These are phyloP conservation scores for Candida sithepensis DNA, from an alignment of 805 yeast genomes.

Conservation along the genomic window DNA sequence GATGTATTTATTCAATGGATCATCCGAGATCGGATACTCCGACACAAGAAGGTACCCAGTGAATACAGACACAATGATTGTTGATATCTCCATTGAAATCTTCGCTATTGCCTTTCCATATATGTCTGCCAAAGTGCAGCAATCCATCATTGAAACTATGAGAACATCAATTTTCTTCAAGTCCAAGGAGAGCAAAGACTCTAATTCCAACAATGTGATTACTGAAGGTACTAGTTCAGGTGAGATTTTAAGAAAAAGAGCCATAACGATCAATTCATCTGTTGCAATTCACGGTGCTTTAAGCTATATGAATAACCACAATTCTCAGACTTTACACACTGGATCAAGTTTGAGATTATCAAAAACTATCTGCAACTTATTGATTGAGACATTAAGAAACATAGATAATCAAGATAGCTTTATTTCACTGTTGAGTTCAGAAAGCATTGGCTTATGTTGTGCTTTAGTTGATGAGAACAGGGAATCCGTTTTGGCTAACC, in stretches of 20 bases:
- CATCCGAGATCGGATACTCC: constrained; percentile 31
- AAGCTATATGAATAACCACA: constrained; percentile 25
- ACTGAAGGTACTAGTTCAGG: constrained; percentile 11
- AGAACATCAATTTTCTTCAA: constrained; percentile 48
- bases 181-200: constrained; percentile 26
- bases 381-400: constrained; percentile 29
- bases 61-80: constrained; percentile 46
- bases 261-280: constrained; percentile 58
- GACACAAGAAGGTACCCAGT: constrained; percentile 36
- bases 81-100: constrained; percentile 78
- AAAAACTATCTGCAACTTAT: constrained; percentile 17
- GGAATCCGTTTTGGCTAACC: constrained; percentile 31
- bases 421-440: constrained; percentile 27
- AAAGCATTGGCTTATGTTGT: constrained; percentile 30
- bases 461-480: constrained; percentile 22
- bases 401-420: constrained; percentile 20
- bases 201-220: constrained; percentile 6
- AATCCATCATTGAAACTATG: constrained; percentile 80
- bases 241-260: constrained; percentile 31
- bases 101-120: constrained; percentile 68
- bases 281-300: constrained; percentile 59
- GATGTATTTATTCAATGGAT: constrained; percentile 26
- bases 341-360: constrained; percentile 16
- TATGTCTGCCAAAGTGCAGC: constrained; percentile 75
- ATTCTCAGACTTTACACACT: constrained; percentile 6